Base-by-base conservation (phyloP, 2,329 filamentous ascomycete species). In the Geoglossum cookeanum region DNA sequence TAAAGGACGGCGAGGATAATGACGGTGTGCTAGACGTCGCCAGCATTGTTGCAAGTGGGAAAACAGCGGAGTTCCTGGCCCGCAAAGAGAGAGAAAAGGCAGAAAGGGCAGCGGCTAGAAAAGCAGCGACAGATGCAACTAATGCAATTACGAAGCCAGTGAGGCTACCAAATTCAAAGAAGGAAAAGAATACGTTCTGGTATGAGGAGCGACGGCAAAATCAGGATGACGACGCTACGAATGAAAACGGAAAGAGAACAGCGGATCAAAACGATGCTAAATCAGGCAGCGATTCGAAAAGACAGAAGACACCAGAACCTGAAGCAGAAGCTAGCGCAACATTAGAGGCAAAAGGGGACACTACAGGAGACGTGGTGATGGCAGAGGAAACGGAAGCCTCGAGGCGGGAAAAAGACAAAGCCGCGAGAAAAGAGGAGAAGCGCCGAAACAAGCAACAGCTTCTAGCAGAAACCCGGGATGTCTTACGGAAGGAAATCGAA, bases 21-120 rank as follows among this genome's bases (percentile, higher is more conserved):
- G 86, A 91, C 58, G 87, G 87, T 29, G 85, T 90, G 7, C 73
- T 92, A 2, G 85, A 92, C 63, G 85, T 92, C 52, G 87, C 87
- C n/a, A 84, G 78, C 62, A 90, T 92, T 61, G 86, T 92, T 39
- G 85, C 85, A 0, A 85, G 81, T 63, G 87, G 87, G 35, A 85
- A 88, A 68, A 87, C 87, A 63, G 80, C 81, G 63, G 87, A 92
- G 64, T 91, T 89, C 63, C 72, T 92, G 4, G 87, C 85, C 8
- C 86, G 87, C 70, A 88, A 87, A 67, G 86, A 91, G 65, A 85
- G 82, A 66, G 85, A 90, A 65, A 90, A 87, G 74, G 75, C 76
- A 4, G 81, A 85, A 59, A 83, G 80, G 68, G 71, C 72, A 0
- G 70, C 78, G 59, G 73, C 76, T 27, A 80, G 77, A 62, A 85